Evolutionary conservation across 306 rosid genomes (phyloP).

Genomic region (Cyamopsis tetragonoloba): DNA sequence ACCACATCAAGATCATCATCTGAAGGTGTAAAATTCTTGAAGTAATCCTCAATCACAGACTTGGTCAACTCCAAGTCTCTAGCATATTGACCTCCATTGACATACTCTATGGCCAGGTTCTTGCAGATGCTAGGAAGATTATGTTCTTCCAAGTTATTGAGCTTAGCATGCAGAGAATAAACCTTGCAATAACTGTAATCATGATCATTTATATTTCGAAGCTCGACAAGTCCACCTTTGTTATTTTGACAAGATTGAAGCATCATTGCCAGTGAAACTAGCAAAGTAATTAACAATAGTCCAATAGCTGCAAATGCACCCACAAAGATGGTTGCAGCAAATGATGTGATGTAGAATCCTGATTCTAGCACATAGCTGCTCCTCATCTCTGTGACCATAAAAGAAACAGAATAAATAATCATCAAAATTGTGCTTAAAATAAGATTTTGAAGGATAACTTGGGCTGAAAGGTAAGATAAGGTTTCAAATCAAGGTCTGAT

Average conservation of each 20-base stretch:
- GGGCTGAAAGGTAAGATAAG: not conserved
- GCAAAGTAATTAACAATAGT: conserved; percentile 54
- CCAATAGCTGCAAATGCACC: conserved; percentile 54
- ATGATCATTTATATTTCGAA: conserved; percentile 23
- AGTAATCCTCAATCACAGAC: conserved; percentile 48
- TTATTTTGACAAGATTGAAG: conserved; percentile 76
- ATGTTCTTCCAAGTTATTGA: conserved; percentile 53
- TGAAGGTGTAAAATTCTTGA: conserved; percentile 32
- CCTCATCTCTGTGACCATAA: conserved; percentile 48
- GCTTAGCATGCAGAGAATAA: conserved; percentile 51
- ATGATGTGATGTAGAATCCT: conserved; percentile 75
- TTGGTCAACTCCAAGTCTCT: conserved; percentile 62
- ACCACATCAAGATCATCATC: conserved; percentile 54
- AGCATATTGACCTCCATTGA: conserved; percentile 70
- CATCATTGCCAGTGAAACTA: conserved; percentile 66
- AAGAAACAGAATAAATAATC: conserved; percentile 16
- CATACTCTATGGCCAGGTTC: conserved; percentile 41
- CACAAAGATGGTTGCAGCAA: conserved; percentile 61
- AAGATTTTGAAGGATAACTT: not conserved
- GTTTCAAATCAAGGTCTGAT: not conserved
- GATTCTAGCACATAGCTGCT: conserved; percentile 62
- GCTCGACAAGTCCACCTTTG: conserved; percentile 56
- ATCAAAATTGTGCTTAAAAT: conserved; percentile 18
- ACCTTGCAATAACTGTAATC: conserved; percentile 55
- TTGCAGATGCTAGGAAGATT: conserved; percentile 53